A percentile compares a stretch with the other conserved stretches of the same genome.
phyloP scores from a whole-genome alignment of 2,329 filamentous ascomycete species.

The Podosphaera aphanis region DNA sequence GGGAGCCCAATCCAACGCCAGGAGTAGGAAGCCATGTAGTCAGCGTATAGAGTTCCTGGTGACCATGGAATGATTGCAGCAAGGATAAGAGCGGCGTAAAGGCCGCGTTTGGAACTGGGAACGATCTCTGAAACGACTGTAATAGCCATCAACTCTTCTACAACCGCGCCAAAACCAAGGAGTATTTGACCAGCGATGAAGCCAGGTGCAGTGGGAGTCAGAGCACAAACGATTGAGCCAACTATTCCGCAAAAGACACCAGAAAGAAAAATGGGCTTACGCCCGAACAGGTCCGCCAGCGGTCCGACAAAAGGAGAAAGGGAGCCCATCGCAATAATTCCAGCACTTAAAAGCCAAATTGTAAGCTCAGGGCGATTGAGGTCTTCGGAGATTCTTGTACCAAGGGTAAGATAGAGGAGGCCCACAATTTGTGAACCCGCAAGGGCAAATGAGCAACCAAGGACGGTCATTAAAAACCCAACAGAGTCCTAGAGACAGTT shows the following conservation, averaged over 20 bases:
- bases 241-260: slow-evolving; percentile 30
- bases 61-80: slow-evolving; percentile 38
- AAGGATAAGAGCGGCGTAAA: slow-evolving; percentile 34
- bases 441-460: slow-evolving; percentile 26
- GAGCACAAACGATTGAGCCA: slow-evolving; percentile 35
- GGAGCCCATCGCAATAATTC: slow-evolving; percentile 31
- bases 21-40: slow-evolving; percentile 24
- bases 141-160: slow-evolving; percentile 44
- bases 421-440: slow-evolving; percentile 1
- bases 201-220: slow-evolving; percentile 32
- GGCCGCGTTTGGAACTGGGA: slow-evolving; percentile 35
- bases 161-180: slow-evolving; percentile 38
- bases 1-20: slow-evolving; percentile 33
- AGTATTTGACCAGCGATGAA: slow-evolving; percentile 28
- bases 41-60: slow-evolving; percentile 34
- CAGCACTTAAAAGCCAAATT: slow-evolving; percentile 21
- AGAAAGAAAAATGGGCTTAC: slow-evolving; percentile 31
- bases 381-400: not conserved
- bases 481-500: slow-evolving; percentile 25
- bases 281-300: slow-evolving; percentile 38
- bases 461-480: slow-evolving; percentile 38
- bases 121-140: slow-evolving; percentile 45
- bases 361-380: slow-evolving; percentile 21
- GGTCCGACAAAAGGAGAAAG: slow-evolving; percentile 42
- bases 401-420: not conserved